These are phyloP conservation scores for Fusarium sambucinum DNA, from an alignment of 2,329 filamentous ascomycete genomes.

Conservation along the genomic window DNA sequence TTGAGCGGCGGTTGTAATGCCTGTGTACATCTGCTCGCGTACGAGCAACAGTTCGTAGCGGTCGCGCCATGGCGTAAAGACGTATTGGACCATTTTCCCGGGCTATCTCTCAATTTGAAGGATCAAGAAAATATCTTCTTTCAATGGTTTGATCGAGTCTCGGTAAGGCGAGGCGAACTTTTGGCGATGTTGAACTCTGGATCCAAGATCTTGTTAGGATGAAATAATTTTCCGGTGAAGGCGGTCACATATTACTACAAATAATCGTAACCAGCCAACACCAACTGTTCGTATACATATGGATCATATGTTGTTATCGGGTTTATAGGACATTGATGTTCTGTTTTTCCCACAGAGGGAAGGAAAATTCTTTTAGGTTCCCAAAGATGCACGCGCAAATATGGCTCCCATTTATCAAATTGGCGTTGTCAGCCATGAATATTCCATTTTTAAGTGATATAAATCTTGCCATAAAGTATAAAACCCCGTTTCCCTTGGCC, in stretches of 20 bases:
- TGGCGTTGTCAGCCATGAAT: not conserved
- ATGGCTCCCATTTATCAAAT: too few species aligned
- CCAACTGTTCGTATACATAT: not conserved
- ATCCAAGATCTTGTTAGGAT: conserved; percentile 13
- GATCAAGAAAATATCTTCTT: not conserved
- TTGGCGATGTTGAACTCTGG: not conserved
- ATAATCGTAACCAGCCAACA: not conserved
- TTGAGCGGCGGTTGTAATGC: conserved; percentile 14
- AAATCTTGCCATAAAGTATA: not conserved
- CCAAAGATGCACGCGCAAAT: not conserved
- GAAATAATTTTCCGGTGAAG: conserved; percentile 23
- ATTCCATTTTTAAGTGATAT: not conserved
- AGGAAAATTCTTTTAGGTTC: not conserved
- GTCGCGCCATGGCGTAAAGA: conserved; percentile 80
- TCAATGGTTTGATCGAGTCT: not conserved
- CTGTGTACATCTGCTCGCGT: conserved; percentile 71
- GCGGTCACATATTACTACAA: not conserved
- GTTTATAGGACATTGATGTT: not conserved
- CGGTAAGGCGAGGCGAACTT: not conserved
- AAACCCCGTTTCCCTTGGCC: not conserved
- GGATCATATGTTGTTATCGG: not conserved
- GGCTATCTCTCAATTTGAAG: not conserved
- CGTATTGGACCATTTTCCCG: conserved; percentile 73
- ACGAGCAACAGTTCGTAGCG: conserved; percentile 74
- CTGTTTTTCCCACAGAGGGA: too few species aligned